phyloP scores from a whole-genome alignment of 2,329 filamentous ascomycete species.

The Myrmaecium sp. region DNA sequence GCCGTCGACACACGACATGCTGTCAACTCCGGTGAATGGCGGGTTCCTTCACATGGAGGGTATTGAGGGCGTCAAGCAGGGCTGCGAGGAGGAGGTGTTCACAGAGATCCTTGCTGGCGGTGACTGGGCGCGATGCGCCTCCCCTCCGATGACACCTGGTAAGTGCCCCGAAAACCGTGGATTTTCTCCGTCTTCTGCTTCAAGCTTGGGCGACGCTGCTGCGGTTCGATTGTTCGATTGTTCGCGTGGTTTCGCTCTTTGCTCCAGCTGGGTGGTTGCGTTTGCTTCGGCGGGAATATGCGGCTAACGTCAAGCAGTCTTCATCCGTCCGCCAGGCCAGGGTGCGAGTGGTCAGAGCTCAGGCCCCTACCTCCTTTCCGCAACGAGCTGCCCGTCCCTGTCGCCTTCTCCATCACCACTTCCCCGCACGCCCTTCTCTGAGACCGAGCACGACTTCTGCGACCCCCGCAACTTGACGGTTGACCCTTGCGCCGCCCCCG shows the following conservation, averaged over 20 bases:
- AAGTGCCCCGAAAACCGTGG: constrained; percentile 28
- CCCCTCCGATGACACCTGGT: constrained; percentile 84
- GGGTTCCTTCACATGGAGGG: constrained; percentile 44
- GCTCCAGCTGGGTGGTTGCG: neutral
- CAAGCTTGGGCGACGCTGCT: constrained; percentile 4
- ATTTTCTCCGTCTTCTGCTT: neutral
- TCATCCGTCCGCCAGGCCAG: constrained; percentile 47
- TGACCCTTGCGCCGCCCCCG: constrained; percentile 29
- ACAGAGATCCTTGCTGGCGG: constrained; percentile 55
- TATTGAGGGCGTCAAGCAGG: constrained; percentile 30
- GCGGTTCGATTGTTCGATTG: neutral
- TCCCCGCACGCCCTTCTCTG: constrained; percentile 49
- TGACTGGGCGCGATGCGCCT: constrained; percentile 62
- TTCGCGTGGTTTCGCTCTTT: neutral
- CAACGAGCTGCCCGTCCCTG: constrained; percentile 61
- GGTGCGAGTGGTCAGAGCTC: constrained; percentile 5
- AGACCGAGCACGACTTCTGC: constrained; percentile 69
- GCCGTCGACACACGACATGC: constrained; percentile 51
- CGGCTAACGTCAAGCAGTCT: constrained; percentile 31
- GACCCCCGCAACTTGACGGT: constrained; percentile 83
- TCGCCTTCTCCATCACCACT: constrained; percentile 76
- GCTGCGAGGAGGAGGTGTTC: constrained; percentile 51
- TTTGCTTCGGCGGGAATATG: constrained; percentile 1
- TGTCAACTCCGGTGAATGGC: constrained; percentile 70
- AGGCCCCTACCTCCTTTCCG: constrained; percentile 52